Evolutionary conservation across 1,139 yeast species (phyloP), one percentile per base, ranked within the genome.

Genomic region (Hanseniaspora gamundiae): DNA sequence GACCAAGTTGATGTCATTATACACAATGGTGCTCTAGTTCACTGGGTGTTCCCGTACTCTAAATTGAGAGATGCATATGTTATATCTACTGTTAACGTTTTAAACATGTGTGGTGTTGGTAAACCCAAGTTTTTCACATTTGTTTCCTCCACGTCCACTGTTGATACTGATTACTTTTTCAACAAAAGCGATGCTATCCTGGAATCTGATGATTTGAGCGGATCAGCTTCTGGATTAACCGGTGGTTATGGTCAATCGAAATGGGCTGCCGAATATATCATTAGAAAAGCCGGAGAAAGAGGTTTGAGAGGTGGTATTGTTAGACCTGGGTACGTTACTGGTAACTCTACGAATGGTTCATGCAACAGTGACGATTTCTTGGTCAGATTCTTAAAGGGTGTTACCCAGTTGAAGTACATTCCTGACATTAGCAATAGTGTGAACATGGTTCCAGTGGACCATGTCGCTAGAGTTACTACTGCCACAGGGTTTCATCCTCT

Each of bases 401-500:
- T 94, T 62, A 79, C 81, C 42, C 95, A 91, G 65, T 66, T 91
- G 48, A 95, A 95, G 2, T 68, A 71, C 39, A 81, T 75, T 55
- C 98, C 99, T 20, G 84, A 83, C 56, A 87, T 91, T 51, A 65
- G 76, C 54, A 91, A 91, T 67, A 75, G 80, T 42, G 95, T 88
- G 40, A 93, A 93, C 62, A 87, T 88, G 86, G 96, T 87, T 20
- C 98, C 98, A 3, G 98, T 91, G 31, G 97, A 91, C 55, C 98
- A 91, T 56, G 98, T 91, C 52, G 97, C 98, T 1, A 75, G 94
- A 45, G 85, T 87, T 21, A 86, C 81, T 29, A 84, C 80, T 43
- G 87, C 97, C 1, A 68, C 93, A 28, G 81, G 95, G 0, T 70
- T 91, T 52, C 76, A 77, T 52, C 94, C 95, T 29, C 59, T 55